Conservation (phyloP, 75 land plant species). For the Adiantum capillusveneris region DNA sequence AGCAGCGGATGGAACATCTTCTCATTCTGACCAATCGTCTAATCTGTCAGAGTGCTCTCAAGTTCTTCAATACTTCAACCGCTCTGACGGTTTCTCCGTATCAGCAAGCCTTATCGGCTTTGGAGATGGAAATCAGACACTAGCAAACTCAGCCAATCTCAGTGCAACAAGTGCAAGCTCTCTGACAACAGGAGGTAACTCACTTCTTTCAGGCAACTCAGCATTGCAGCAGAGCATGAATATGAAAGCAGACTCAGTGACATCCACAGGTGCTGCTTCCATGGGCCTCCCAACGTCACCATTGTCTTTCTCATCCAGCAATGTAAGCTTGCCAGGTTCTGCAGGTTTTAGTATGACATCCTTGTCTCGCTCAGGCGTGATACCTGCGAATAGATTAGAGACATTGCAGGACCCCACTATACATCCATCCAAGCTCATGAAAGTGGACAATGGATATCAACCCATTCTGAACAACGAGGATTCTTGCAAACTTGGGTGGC, state of each 20-base stretch:
- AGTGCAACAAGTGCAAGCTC: neutral
- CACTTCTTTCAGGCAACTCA: neutral
- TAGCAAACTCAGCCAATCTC: neutral
- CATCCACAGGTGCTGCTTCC: conserved; percentile 7
- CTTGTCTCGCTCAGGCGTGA: neutral
- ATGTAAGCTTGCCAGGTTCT: conserved; percentile 6
- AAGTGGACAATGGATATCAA: neutral
- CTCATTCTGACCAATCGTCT: conserved; percentile 4
- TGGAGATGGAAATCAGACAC: neutral
- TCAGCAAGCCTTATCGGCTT: neutral
- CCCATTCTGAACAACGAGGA: neutral
- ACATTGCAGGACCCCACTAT: neutral
- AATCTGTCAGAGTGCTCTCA: neutral
- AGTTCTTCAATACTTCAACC: neutral
- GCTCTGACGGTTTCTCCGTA: conserved; percentile 1
- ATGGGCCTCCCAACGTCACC: conserved; percentile 28
- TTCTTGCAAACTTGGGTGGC: neutral
- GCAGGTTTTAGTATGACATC: neutral
- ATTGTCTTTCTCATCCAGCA: conserved; percentile 18
- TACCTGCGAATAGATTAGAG: neutral
- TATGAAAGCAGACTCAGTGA: neutral
- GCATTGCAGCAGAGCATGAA: neutral
- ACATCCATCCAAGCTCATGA: neutral
- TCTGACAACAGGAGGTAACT: conserved; percentile 2
- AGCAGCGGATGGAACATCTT: neutral